These are phyloP conservation scores for Nitzschia palea DNA, from an alignment of 108 stramenopile genomes.

Conservation along the genomic window DNA sequence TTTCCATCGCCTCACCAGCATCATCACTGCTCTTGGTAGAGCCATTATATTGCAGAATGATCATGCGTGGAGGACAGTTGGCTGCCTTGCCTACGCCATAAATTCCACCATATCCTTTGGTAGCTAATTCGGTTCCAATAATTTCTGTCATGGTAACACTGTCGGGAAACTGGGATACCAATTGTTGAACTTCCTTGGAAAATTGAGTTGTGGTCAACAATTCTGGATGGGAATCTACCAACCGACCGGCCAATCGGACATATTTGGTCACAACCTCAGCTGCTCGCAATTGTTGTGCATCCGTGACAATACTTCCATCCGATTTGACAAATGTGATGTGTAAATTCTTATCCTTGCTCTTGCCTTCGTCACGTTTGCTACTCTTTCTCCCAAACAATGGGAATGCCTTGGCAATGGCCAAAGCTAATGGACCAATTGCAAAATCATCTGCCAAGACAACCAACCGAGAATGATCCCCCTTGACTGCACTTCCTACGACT, in stretches of 20 bases:
- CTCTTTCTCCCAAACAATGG: slow-evolving; percentile 60
- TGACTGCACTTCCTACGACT: slow-evolving; percentile 24
- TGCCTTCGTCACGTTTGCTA: not conserved
- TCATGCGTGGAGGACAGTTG: slow-evolving; percentile 71
- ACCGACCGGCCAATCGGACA: slow-evolving; percentile 58
- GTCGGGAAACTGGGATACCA: not conserved
- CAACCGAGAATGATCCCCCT: slow-evolving; percentile 11
- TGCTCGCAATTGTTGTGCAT: slow-evolving; percentile 9
- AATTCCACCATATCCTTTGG: slow-evolving; percentile 53
- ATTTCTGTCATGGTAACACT: slow-evolving; percentile 33
- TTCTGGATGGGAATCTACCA: slow-evolving; percentile 82
- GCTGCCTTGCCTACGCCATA: slow-evolving; percentile 91
- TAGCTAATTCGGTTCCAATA: slow-evolving; percentile 44
- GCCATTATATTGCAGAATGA: slow-evolving; percentile 66
- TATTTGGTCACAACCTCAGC: slow-evolving; percentile 42
- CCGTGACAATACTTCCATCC: slow-evolving; percentile 14
- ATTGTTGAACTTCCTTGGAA: slow-evolving; percentile 35
- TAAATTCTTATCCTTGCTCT: slow-evolving; percentile 12
- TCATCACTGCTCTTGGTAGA: not conserved
- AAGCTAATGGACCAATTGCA: slow-evolving; percentile 21
- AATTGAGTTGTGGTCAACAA: slow-evolving; percentile 49
- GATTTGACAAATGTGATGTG: slow-evolving; percentile 31
- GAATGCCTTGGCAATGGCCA: slow-evolving; percentile 63
- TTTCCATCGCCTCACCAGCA: slow-evolving; percentile 26
- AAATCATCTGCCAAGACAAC: slow-evolving; percentile 29